phyloP scores from a whole-genome alignment of 2,329 filamentous ascomycete genomes.

The Epichloe uncinata region DNA sequence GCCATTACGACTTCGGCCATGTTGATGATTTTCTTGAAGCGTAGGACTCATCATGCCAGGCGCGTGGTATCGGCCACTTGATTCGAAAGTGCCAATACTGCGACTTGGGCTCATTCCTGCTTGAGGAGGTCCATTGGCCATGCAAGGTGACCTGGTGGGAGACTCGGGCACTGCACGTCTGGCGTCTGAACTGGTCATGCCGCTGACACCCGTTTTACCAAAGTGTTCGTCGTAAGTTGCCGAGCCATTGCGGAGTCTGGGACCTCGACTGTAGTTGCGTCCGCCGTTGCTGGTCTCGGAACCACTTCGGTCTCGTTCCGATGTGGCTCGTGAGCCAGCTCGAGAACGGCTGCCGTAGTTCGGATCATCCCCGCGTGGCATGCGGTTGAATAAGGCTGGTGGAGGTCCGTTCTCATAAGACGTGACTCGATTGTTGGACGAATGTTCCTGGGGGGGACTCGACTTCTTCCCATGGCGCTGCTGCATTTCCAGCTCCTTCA shows the following conservation, averaged over 20 bases:
- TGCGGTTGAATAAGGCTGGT: constrained; percentile 31
- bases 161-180: not conserved
- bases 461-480: constrained; percentile 22
- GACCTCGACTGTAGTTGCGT: constrained; percentile 25
- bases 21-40: constrained; percentile 7
- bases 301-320: constrained; percentile 40
- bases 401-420: constrained; percentile 32
- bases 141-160: not conserved
- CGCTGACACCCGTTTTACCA: constrained; percentile 3
- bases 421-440: constrained; percentile 20
- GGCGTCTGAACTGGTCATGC: not conserved
- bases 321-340: constrained; percentile 18
- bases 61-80: constrained; percentile 13
- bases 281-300: constrained; percentile 39
- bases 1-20: constrained; percentile 21
- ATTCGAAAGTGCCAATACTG: constrained; percentile 4
- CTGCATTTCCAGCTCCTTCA: constrained; percentile 38
- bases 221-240: constrained; percentile 24
- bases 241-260: constrained; percentile 25
- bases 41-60: not conserved
- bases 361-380: constrained; percentile 28
- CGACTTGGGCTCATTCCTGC: constrained; percentile 5
- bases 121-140: not conserved
- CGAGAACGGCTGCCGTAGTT: constrained; percentile 16
- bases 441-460: constrained; percentile 11